Evolutionary conservation across 257 asterid species (phyloP).

Genomic region (Petunia secreta): DNA sequence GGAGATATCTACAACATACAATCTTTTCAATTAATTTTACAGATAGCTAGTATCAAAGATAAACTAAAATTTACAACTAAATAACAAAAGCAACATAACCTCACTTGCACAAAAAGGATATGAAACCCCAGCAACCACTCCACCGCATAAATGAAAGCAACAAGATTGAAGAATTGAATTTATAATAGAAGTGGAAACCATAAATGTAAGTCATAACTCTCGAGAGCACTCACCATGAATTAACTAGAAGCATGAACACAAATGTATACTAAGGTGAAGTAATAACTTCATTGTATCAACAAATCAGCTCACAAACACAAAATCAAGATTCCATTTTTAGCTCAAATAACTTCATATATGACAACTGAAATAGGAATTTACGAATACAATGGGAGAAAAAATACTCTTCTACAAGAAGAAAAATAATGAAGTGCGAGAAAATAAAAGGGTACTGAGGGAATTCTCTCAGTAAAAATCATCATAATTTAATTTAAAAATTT

Average conservation of each 20-base stretch:
- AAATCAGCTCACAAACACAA: too few relatives aligned
- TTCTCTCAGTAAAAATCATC: too few relatives aligned
- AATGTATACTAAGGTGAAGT: not conserved
- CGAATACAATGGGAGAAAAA: not conserved
- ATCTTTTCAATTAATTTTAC: constrained; percentile 18
- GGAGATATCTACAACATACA: constrained; percentile 63
- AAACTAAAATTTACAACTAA: not conserved
- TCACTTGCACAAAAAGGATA: constrained; percentile 68
- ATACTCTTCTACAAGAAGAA: too few relatives aligned
- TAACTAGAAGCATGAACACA: not conserved
- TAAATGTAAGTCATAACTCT: not conserved
- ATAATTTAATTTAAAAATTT: too few relatives aligned
- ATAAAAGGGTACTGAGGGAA: too few relatives aligned
- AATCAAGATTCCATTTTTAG: constrained; percentile 10
- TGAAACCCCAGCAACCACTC: constrained; percentile 38
- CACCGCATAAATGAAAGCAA: constrained; percentile 26
- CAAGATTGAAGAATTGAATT: not conserved
- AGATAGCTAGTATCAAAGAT: not conserved
- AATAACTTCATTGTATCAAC: too few relatives aligned
- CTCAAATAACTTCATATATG: not conserved
- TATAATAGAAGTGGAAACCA: not conserved
- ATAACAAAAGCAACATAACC: constrained; percentile 57
- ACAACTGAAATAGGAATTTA: not conserved
- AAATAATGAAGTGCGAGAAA: too few relatives aligned
- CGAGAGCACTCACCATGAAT: not conserved